These are phyloP conservation scores for Candida coleopterorum DNA, from an alignment of 805 yeast species.

Conservation along the genomic window DNA sequence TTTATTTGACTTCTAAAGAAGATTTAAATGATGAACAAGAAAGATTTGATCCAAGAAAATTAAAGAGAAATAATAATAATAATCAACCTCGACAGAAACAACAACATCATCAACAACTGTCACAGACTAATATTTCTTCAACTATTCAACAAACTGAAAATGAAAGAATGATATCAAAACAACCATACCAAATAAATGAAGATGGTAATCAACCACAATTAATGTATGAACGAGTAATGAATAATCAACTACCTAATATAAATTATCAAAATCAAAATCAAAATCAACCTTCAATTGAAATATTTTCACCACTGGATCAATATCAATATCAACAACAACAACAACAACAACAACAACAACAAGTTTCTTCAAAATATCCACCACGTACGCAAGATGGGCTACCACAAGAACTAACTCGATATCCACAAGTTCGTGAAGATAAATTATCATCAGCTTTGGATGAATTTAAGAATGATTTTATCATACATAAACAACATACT, in stretches of 20 bases:
- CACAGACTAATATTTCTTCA: not conserved
- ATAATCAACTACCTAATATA: too few relatives aligned
- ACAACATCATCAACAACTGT: constrained; percentile 1
- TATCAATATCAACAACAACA: too few relatives aligned
- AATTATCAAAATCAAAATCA: too few relatives aligned
- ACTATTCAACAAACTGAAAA: not conserved
- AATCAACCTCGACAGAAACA: too few relatives aligned
- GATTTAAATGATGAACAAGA: too few relatives aligned
- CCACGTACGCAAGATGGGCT: constrained; percentile 7
- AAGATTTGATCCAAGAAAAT: constrained; percentile 5
- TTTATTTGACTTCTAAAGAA: too few relatives aligned
- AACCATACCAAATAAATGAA: constrained; percentile 1
- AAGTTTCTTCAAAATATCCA: constrained; percentile 1
- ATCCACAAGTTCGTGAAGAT: constrained; percentile 1
- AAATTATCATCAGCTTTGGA: constrained; percentile 25
- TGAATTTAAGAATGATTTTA: constrained; percentile 24
- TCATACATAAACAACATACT: constrained; percentile 19
- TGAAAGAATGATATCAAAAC: not conserved
- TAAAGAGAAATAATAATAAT: constrained; percentile 1
- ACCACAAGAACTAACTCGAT: constrained; percentile 1
- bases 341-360: not conserved
- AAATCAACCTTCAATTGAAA: too few relatives aligned
- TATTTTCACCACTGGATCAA: too few relatives aligned
- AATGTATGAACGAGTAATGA: too few relatives aligned
- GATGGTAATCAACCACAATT: too few relatives aligned